Base-by-base conservation (phyloP, 2,329 filamentous ascomycete species). In the Cytospora paraplurivora region DNA sequence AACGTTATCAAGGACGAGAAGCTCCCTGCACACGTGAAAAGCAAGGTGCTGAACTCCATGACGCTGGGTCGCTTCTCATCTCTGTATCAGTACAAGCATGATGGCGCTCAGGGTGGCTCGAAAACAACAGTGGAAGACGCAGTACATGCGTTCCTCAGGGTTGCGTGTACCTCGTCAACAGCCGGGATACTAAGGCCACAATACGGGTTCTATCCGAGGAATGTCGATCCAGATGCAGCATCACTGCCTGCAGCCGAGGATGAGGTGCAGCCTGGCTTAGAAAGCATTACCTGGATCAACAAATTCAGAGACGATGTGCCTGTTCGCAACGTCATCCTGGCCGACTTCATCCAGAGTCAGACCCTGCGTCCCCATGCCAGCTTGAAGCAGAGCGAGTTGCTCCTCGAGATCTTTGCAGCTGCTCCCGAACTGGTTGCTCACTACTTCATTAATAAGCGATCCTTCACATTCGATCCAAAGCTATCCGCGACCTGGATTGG, bases 401-500 rank as follows among this genome's bases (percentile, higher is more conserved):
- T 97, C 1, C 79, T 94, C 5, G 82, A 88, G 4, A 92, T 96
- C 38, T 96, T 99, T 72, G 82, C 82, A 66, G 85, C 86, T 8
- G 91, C 90, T 0, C 94, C 96, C 0, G 95, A 98, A 75, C 82
- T 98, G 3, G 85, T 96, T 1, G 90, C 92, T 51, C 88, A 93
- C 71, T 99, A 96, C 74, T 98, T 97, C 72, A 81, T 87, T 51
- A 88, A 86, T 72, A 93, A 92, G 72, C 88, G 85, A 65, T 85
- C 88, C 60, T 95, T 98, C 71, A 86, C 88, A 0, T 92, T 96
- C 67, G 93, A 98, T 50, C 93, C 95, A 0, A 98, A 97, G 72
- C 82, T 96, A 6, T 95, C 93, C 3, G 88, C 93, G 52, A 95
- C 93, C 0, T 99, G 95, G 95, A 91, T 98, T 69, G 93, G 94